Evolutionary conservation across 306 rosid species (phyloP).

Genomic region (Dryas drummondii): DNA sequence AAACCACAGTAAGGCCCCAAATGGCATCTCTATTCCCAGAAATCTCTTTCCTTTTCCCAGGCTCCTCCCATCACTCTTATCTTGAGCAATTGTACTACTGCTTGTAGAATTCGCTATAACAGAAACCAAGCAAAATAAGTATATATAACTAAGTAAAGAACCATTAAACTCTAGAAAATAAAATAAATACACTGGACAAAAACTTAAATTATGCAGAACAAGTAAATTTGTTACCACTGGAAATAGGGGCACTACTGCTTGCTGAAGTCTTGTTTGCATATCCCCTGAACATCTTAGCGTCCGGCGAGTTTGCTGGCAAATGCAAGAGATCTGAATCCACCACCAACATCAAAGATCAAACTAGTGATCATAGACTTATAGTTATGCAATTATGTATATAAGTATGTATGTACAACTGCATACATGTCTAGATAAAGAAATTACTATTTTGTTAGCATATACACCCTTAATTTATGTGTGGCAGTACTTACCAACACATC

Average conservation of each 20-base stretch:
- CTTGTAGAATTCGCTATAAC: slow-evolving; percentile 29
- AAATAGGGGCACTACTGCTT: slow-evolving; percentile 14
- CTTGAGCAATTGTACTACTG: slow-evolving; percentile 31
- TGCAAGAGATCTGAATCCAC: slow-evolving; percentile 60
- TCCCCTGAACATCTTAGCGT: slow-evolving; percentile 59
- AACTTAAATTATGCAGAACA: background rate
- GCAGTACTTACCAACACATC: slow-evolving; percentile 52
- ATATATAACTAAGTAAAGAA: background rate
- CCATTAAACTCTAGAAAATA: background rate
- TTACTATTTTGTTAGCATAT: too few species aligned
- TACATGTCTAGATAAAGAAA: too few species aligned
- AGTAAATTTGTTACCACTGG: slow-evolving; percentile 32
- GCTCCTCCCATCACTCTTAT: slow-evolving; percentile 40
- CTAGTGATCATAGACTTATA: background rate
- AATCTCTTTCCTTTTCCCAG: slow-evolving; percentile 42
- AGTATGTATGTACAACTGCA: background rate
- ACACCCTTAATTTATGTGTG: too few species aligned
- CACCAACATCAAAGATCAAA: background rate
- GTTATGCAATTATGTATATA: background rate
- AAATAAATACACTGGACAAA: too few species aligned
- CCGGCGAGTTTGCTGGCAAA: slow-evolving; percentile 56
- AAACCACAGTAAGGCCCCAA: slow-evolving; percentile 39
- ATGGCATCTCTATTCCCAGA: slow-evolving; percentile 28
- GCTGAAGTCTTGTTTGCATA: slow-evolving; percentile 8
- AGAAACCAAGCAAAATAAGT: slow-evolving; percentile 7